Evolutionary conservation across 805 yeast species (phyloP).

Genomic region (Saccharomycopsis schoenii): DNA sequence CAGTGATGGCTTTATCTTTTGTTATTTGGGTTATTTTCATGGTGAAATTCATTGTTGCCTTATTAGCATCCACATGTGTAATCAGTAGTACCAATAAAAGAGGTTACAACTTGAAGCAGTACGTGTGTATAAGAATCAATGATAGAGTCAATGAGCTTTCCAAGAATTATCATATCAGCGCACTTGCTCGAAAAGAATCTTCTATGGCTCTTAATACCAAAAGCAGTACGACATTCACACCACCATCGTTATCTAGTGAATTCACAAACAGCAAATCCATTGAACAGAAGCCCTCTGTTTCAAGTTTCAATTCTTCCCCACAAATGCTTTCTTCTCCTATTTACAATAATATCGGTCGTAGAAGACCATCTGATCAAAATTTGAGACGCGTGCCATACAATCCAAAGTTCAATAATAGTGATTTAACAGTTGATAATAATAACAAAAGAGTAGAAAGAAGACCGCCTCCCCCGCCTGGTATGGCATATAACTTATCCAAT

Average conservation of each 20-base stretch:
- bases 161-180: slow-evolving; percentile 25
- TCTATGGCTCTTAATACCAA: background rate
- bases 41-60: slow-evolving; percentile 43
- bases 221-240: background rate
- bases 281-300: background rate
- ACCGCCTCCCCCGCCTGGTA: background rate
- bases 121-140: slow-evolving; percentile 52
- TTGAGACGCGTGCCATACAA: background rate
- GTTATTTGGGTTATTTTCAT: slow-evolving; percentile 65
- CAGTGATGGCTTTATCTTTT: slow-evolving; percentile 69
- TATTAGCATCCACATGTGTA: slow-evolving; percentile 42
- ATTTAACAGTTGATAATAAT: background rate
- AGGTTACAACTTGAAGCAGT: slow-evolving; percentile 42
- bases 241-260: background rate
- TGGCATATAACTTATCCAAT: background rate
- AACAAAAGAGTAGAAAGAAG: background rate
- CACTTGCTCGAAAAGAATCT: background rate
- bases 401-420: background rate
- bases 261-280: background rate
- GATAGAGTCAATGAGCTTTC: slow-evolving; percentile 46
- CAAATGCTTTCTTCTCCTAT: slow-evolving; percentile 4
- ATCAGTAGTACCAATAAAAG: slow-evolving; percentile 33
- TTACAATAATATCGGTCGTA: background rate
- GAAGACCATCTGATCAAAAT: background rate
- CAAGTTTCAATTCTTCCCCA: background rate